phyloP scores from a whole-genome alignment of 1,284 basidiomycete genomes.

The Sanghuangporus sanghuang region DNA sequence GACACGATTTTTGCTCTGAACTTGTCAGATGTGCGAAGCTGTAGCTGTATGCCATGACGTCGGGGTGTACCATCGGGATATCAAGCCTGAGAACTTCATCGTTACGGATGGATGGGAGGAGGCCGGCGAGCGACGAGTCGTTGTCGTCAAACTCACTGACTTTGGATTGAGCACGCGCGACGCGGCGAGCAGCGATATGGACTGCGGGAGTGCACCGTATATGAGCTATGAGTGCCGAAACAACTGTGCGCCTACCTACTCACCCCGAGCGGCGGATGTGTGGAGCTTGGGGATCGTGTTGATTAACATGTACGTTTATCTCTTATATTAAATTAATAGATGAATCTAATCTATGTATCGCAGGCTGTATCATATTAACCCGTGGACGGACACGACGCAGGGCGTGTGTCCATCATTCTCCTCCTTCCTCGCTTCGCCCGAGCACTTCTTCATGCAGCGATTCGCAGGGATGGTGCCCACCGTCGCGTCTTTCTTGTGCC shows the following conservation, averaged over 20 bases:
- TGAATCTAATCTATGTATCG: slow-evolving; percentile 13
- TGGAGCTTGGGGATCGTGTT: slow-evolving; percentile 99
- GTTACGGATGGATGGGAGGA: slow-evolving; percentile 75
- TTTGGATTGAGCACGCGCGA: slow-evolving; percentile 95
- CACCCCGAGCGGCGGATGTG: slow-evolving; percentile 92
- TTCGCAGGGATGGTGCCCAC: slow-evolving; percentile 89
- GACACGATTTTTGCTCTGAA: neutral
- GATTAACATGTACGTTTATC: slow-evolving; percentile 80
- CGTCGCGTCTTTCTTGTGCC: slow-evolving; percentile 85
- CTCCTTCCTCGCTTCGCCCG: slow-evolving; percentile 74
- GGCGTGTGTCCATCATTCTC: slow-evolving; percentile 80
- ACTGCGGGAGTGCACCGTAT: slow-evolving; percentile 97
- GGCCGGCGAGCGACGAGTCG: slow-evolving; percentile 32
- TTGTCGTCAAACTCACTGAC: slow-evolving; percentile 87
- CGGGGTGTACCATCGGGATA: slow-evolving; percentile 93
- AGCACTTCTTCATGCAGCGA: slow-evolving; percentile 82
- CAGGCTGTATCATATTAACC: slow-evolving; percentile 96
- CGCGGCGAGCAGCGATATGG: slow-evolving; percentile 88
- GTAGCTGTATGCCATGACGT: slow-evolving; percentile 94
- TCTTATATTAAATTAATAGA: neutral
- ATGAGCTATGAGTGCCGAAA: slow-evolving; percentile 99
- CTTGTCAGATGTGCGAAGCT: slow-evolving; percentile 88
- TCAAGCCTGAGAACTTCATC: slow-evolving; percentile 97
- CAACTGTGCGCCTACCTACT: slow-evolving; percentile 90
- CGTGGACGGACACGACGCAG: slow-evolving; percentile 91